Conservation (phyloP, 2,329 filamentous ascomycete species). For the Diaporthe citri region DNA sequence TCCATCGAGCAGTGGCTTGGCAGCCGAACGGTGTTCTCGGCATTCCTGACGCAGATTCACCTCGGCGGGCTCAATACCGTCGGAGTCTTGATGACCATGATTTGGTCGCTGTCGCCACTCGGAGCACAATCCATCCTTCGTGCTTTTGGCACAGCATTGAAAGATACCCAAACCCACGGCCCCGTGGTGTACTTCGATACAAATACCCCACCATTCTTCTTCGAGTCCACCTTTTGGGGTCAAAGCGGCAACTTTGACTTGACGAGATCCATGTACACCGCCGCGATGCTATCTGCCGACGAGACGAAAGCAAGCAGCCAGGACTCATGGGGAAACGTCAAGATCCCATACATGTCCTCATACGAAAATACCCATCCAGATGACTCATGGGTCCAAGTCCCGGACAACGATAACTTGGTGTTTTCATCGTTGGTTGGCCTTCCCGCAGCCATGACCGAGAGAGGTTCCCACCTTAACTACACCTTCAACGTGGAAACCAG, state of each 20-base stretch:
- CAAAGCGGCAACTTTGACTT: no score
- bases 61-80: not conserved
- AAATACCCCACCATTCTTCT: no score
- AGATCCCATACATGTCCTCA: not conserved
- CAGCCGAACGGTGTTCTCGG: not conserved
- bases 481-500: not conserved
- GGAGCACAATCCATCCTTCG: not conserved
- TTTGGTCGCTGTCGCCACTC: not conserved
- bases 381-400: not conserved
- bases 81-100: not conserved
- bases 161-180: no score
- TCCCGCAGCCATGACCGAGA: no score
- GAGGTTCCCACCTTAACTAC: no score
- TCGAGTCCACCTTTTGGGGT: no score
- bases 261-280: not conserved
- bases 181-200: not conserved
- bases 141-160: no score
- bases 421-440: no score
- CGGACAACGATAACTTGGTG: no score
- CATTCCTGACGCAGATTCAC: not conserved
- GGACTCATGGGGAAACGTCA: not conserved
- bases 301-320: not conserved
- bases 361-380: not conserved
- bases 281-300: not conserved
- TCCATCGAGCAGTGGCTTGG: not conserved